Percentiles rank a stretch among this genome's conserved stretches.
These are phyloP conservation scores for Rutstroemia sp. DNA, from an alignment of 2,329 filamentous ascomycete species.

Conservation along the genomic window DNA sequence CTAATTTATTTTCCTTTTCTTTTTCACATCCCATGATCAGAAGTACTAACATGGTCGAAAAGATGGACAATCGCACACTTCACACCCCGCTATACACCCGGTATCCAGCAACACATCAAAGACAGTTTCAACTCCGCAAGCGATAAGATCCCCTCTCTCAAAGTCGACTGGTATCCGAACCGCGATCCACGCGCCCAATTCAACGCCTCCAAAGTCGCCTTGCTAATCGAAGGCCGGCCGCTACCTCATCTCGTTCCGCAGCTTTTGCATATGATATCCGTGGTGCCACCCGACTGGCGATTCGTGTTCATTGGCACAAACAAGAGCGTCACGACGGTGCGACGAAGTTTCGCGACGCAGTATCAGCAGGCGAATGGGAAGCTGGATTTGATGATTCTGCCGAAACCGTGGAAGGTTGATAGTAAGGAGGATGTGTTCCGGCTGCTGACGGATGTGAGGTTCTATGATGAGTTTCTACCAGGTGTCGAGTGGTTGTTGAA, in stretches of 20 bases:
- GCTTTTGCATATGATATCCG: slow-evolving; percentile 48
- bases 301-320: slow-evolving; percentile 45
- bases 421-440: slow-evolving; percentile 44
- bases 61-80: slow-evolving; percentile 43
- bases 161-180: slow-evolving; percentile 27
- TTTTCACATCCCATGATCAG: neutral
- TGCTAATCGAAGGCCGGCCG: slow-evolving; percentile 47
- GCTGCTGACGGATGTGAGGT: slow-evolving; percentile 45
- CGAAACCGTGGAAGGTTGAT: slow-evolving; percentile 17
- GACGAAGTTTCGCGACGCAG: slow-evolving; percentile 39
- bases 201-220: slow-evolving; percentile 41
- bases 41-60: neutral
- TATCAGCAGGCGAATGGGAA: slow-evolving; percentile 44
- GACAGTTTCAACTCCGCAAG: slow-evolving; percentile 21
- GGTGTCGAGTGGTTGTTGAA: slow-evolving; percentile 47
- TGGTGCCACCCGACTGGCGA: slow-evolving; percentile 50
- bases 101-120: slow-evolving; percentile 32
- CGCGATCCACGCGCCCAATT: slow-evolving; percentile 23
- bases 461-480: slow-evolving; percentile 39
- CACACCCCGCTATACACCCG: slow-evolving; percentile 37
- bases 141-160: slow-evolving; percentile 24
- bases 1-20: neutral
- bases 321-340: slow-evolving; percentile 39
- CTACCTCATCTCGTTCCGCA: slow-evolving; percentile 44
- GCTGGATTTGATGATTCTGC: slow-evolving; percentile 14